Base-by-base conservation (phyloP, 306 rosid genomes). In the Vigna nakashimae region DNA sequence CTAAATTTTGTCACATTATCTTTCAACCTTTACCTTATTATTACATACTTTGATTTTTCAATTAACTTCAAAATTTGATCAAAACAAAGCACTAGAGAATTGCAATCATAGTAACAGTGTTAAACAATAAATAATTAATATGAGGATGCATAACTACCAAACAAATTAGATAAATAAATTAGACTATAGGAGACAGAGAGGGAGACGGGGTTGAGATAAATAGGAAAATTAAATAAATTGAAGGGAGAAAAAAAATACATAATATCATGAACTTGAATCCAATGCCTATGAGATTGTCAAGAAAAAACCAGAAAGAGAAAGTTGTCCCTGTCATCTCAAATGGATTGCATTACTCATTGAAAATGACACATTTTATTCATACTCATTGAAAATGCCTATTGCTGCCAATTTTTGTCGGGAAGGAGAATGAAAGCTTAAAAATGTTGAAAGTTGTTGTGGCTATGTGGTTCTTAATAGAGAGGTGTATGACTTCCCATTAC, bases 291-390 rank as follows among this genome's bases (percentile, higher is more conserved):
- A 77, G 62, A 75, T 43, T 49, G 59, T 60, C 32, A 42, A 34
- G 22, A 75, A 53, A 75, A 2, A 43, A 56, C n/a, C 69, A 60
- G 81, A 63, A 62, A 74, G 81, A 62, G 51, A 73, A 49, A 67
- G 48, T 69, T 12, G 85, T 79, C 84, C 43, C 65, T 76, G 81
- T 85, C 89, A 77, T 38, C 64, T 68, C 76, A 77, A 65, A 69
- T 76, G 82, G 84, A 75, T 82, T 64, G 73, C 83, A 49, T 69
- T 45, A 40, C 81, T 67, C 45, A 18, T 46, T 62, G 75, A 77
- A 77, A 66, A 13, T 17, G 50, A 60, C 69, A 30, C 53, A 6
- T 4, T 38, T 65, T 18, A 0, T 34, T 40, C 15, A 40, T 2
- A n/a, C n/a, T n/a, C n/a, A n/a, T n/a, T n/a, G n/a, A n/a, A n/a